These are phyloP conservation scores for Phytophthora sojae DNA, from an alignment of 352 stramenopile species.

Conservation along the genomic window DNA sequence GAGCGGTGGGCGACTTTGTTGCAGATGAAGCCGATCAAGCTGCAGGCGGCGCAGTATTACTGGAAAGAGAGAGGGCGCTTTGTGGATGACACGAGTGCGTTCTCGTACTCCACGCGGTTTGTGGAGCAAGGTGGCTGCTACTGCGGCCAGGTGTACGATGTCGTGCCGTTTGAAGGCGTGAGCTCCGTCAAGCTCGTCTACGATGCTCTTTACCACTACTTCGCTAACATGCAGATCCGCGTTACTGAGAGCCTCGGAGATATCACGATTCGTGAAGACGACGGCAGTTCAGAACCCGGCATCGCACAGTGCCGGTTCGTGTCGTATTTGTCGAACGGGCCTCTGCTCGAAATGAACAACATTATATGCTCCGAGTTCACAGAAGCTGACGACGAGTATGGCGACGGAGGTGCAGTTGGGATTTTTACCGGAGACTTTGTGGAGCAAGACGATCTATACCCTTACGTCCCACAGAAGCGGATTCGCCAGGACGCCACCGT, in stretches of 20 bases:
- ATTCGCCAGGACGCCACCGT: constrained; percentile 39
- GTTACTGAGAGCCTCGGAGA: constrained; percentile 55
- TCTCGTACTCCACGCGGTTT: constrained; percentile 37
- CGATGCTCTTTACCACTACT: constrained; percentile 48
- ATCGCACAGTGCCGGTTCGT: constrained; percentile 54
- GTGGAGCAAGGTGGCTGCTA: constrained; percentile 39
- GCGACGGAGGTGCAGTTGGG: constrained; percentile 31
- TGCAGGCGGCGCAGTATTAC: constrained; percentile 27
- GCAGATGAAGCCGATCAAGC: constrained; percentile 32
- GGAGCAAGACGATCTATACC: constrained; percentile 48
- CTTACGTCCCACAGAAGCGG: constrained; percentile 33
- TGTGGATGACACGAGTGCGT: constrained; percentile 29
- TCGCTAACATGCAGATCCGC: constrained; percentile 56
- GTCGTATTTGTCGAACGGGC: constrained; percentile 28
- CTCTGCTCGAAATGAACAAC: constrained; percentile 45
- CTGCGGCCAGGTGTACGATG: constrained; percentile 46
- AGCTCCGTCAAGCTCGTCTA: constrained; percentile 50
- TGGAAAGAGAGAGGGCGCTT: constrained; percentile 30
- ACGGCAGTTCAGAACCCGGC: constrained; percentile 46
- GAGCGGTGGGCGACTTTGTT: constrained; percentile 32
- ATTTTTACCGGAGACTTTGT: constrained; percentile 44
- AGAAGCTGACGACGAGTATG: constrained; percentile 29
- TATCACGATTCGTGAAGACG: constrained; percentile 61
- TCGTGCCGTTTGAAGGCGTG: constrained; percentile 43
- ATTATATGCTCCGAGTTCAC: constrained; percentile 43